Conservation (phyloP, 78 protist genomes). For the Bodo saltans region DNA sequence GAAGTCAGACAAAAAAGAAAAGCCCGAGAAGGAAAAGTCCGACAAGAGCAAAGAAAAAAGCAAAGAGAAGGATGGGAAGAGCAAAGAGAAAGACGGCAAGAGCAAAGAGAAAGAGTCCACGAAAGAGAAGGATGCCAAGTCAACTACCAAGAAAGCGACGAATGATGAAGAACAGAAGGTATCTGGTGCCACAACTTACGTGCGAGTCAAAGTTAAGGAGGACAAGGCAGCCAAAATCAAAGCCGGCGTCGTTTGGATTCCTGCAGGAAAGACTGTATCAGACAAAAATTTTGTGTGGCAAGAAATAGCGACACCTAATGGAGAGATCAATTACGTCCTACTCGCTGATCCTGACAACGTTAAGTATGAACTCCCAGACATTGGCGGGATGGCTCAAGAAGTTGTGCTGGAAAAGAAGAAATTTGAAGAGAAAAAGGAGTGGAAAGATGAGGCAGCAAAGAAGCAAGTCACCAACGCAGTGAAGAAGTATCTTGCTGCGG, state of each 20-base stretch:
- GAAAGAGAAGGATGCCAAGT: no score
- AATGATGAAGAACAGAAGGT: no score
- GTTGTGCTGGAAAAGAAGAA: neutral
- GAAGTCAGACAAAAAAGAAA: no score
- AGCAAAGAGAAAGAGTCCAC: no score
- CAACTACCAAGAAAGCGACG: no score
- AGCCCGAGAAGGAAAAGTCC: neutral
- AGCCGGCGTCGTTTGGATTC: neutral
- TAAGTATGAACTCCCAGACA: neutral
- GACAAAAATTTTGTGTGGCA: slow-evolving; percentile 7
- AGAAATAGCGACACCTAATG: neutral
- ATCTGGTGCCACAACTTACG: no score
- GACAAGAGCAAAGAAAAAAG: neutral
- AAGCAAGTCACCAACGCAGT: neutral
- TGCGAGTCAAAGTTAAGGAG: no score
- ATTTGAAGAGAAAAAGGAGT: neutral
- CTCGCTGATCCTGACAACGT: neutral
- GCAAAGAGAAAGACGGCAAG: no score
- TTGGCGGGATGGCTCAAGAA: neutral
- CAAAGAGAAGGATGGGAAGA: no score
- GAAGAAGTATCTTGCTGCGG: neutral
- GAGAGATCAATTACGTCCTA: neutral
- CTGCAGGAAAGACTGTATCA: neutral
- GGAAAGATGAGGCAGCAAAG: neutral
- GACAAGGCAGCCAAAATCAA: slow-evolving; percentile 7